Evolutionary conservation across 1,284 basidiomycete species (phyloP).

Genomic region (Tylopilus sp.): DNA sequence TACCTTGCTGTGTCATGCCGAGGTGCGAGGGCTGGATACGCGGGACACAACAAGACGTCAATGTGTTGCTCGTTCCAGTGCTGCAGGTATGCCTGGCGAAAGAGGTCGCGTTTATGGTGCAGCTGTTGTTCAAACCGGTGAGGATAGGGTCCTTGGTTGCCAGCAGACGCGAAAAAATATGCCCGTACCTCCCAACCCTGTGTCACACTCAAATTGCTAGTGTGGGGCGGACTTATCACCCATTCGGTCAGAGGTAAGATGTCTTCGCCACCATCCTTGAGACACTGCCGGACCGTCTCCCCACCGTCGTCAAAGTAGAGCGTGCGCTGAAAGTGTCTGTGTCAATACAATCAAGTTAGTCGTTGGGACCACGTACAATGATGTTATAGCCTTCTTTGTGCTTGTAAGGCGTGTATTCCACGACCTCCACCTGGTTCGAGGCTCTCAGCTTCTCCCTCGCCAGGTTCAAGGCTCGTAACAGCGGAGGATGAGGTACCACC

Average conservation of each 20-base stretch:
- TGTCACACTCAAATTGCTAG: slow-evolving; percentile 35
- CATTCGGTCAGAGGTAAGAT: slow-evolving; percentile 44
- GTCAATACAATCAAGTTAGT: background rate
- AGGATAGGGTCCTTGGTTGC: background rate
- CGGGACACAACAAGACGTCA: slow-evolving; percentile 47
- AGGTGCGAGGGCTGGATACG: slow-evolving; percentile 36
- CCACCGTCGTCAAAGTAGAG: slow-evolving; percentile 42
- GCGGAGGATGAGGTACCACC: slow-evolving; percentile 58
- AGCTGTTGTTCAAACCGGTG: slow-evolving; percentile 27
- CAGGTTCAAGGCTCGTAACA: slow-evolving; percentile 51
- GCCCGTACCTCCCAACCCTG: slow-evolving; percentile 45
- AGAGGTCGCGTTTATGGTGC: slow-evolving; percentile 36
- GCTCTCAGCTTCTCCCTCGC: slow-evolving; percentile 50
- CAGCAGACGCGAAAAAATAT: too few relatives aligned
- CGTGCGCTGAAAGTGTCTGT: too few relatives aligned
- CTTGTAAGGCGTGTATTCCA: too few relatives aligned
- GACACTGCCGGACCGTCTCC: slow-evolving; percentile 26
- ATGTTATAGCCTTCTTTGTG: slow-evolving; percentile 44
- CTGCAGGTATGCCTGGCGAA: slow-evolving; percentile 38
- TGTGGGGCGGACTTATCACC: slow-evolving; percentile 35
- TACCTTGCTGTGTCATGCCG: slow-evolving; percentile 43
- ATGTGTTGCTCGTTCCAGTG: too few relatives aligned
- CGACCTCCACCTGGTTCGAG: slow-evolving; percentile 52
- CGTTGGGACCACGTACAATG: slow-evolving; percentile 37
- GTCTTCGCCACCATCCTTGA: slow-evolving; percentile 43